Evolutionary conservation across 2,329 filamentous ascomycete genomes (phyloP).

Genomic region (Apiospora kogelbergensis): DNA sequence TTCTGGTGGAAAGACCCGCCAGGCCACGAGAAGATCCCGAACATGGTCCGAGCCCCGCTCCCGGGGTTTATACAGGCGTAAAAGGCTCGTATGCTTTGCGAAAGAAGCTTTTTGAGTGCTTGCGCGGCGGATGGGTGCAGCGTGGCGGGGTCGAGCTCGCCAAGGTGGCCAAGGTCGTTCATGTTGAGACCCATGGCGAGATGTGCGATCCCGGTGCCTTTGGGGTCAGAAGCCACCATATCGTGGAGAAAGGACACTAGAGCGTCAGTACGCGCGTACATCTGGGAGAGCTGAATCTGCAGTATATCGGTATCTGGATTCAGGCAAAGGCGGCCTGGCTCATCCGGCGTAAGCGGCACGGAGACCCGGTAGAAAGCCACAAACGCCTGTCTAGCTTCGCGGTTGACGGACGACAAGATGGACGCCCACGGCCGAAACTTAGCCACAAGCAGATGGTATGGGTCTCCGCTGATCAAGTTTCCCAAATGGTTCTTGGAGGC

Average conservation of each 20-base stretch:
- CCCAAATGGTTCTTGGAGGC: background rate
- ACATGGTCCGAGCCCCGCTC: background rate
- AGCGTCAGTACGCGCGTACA: background rate
- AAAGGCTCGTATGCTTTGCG: background rate
- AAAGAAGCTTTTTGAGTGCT: background rate
- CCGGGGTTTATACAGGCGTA: background rate
- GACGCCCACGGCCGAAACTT: background rate
- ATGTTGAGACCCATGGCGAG: background rate
- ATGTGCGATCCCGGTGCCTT: background rate
- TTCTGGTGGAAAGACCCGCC: background rate
- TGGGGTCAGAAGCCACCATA: background rate
- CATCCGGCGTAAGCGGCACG: background rate
- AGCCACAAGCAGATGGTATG: background rate
- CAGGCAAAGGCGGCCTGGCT: background rate
- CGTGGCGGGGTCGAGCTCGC: background rate
- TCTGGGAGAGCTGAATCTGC: background rate
- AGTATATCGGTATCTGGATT: background rate
- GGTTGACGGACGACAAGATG: background rate
- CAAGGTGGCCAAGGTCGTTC: background rate
- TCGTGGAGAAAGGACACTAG: background rate
- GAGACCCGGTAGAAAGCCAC: background rate
- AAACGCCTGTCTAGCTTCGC: background rate
- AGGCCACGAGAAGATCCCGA: background rate
- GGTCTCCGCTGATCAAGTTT: background rate
- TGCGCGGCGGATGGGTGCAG: background rate